phyloP scores from a whole-genome alignment of 371 early-diverging fungal species.

The Mortierella sp. region DNA sequence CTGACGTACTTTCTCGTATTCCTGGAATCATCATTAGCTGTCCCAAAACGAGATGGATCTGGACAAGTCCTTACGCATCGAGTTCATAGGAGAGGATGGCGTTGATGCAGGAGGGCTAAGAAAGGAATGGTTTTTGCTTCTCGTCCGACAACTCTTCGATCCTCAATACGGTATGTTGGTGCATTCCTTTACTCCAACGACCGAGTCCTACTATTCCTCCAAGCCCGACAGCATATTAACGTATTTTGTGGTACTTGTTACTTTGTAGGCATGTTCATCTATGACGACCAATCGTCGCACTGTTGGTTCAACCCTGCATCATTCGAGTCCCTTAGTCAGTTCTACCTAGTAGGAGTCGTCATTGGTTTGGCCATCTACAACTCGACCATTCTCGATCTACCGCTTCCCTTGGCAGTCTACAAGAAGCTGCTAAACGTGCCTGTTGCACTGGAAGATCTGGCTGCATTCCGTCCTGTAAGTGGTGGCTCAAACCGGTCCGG shows the following conservation, averaged over 20 bases:
- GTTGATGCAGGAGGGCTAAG: slow-evolving; percentile 97
- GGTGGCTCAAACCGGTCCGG: too few relatives aligned
- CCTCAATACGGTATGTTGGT: slow-evolving; percentile 86
- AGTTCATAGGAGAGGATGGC: slow-evolving; percentile 90
- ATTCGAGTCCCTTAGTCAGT: slow-evolving; percentile 90
- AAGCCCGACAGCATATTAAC: too few relatives aligned
- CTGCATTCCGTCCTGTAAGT: slow-evolving; percentile 63
- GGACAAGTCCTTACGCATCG: slow-evolving; percentile 86
- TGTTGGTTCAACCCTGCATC: slow-evolving; percentile 94
- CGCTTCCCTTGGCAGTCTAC: slow-evolving; percentile 90
- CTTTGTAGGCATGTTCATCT: slow-evolving; percentile 69
- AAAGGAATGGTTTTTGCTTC: slow-evolving; percentile 95
- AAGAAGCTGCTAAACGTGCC: slow-evolving; percentile 88
- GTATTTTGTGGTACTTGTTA: too few relatives aligned
- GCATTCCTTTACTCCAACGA: too few relatives aligned
- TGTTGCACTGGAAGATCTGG: slow-evolving; percentile 69
- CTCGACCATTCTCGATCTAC: slow-evolving; percentile 89
- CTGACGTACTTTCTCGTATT: background rate
- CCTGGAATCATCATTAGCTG: slow-evolving; percentile 55
- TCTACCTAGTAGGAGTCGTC: slow-evolving; percentile 92
- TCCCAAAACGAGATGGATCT: slow-evolving; percentile 78
- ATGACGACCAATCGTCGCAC: slow-evolving; percentile 78
- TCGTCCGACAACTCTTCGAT: slow-evolving; percentile 92
- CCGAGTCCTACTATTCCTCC: too few relatives aligned
- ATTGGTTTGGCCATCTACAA: slow-evolving; percentile 96